These are phyloP conservation scores for Penicillium expansum DNA, from an alignment of 2,329 filamentous ascomycete genomes.

Conservation along the genomic window DNA sequence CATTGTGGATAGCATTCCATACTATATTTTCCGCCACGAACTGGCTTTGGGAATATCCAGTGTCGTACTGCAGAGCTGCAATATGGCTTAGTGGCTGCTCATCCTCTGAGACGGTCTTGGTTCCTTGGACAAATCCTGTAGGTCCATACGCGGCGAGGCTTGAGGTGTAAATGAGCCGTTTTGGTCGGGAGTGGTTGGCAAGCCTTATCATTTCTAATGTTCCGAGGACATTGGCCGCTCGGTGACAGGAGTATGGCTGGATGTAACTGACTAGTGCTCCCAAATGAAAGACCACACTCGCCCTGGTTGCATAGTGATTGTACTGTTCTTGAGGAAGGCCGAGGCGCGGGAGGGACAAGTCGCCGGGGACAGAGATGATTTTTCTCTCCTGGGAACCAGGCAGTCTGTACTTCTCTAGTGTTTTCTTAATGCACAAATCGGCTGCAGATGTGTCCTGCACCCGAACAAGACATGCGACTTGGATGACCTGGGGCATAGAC, in stretches of 20 bases:
- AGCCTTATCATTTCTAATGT: slow-evolving; percentile 2
- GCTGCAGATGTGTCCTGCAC: neutral
- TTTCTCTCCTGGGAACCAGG: neutral
- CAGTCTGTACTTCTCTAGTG: slow-evolving; percentile 5
- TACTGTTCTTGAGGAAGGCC: slow-evolving; percentile 2
- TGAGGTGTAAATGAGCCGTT: slow-evolving; percentile 20
- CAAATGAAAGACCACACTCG: slow-evolving; percentile 15
- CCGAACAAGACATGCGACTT: neutral
- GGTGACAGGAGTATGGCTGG: slow-evolving; percentile 8
- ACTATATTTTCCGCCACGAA: slow-evolving; percentile 20
- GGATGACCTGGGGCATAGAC: neutral
- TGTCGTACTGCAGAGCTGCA: slow-evolving; percentile 1
- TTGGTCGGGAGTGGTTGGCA: slow-evolving; percentile 8
- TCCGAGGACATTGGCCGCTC: slow-evolving; percentile 6
- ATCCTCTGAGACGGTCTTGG: slow-evolving; percentile 7
- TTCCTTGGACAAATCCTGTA: neutral
- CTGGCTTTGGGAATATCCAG: slow-evolving; percentile 23
- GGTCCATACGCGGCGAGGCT: slow-evolving; percentile 19
- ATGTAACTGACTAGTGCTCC: slow-evolving; percentile 11
- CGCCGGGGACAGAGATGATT: slow-evolving; percentile 3
- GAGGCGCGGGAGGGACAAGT: slow-evolving; percentile 3
- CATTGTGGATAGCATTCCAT: slow-evolving; percentile 17
- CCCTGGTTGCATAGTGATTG: neutral
- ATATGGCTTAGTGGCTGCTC: slow-evolving; percentile 1
- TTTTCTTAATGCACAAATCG: neutral